These are phyloP conservation scores for Mortierella antarctica DNA, from an alignment of 192 early-diverging fungal genomes.

Conservation along the genomic window DNA sequence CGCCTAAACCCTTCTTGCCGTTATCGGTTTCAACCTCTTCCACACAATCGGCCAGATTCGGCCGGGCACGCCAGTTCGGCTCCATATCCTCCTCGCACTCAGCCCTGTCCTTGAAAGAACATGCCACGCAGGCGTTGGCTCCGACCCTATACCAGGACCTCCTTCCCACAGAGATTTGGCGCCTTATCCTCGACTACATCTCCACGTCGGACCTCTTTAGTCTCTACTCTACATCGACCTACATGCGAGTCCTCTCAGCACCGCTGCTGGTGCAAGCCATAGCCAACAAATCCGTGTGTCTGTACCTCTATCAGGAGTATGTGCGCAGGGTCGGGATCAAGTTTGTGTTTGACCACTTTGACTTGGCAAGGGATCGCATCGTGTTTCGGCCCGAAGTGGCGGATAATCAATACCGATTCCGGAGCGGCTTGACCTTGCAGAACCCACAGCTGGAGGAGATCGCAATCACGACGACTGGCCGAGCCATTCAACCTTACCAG, in stretches of 20 bases:
- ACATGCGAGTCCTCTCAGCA: slow-evolving; percentile 23
- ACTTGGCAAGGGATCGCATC: slow-evolving; percentile 32
- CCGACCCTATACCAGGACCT: slow-evolving; percentile 13
- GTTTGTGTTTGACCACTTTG: slow-evolving; percentile 48
- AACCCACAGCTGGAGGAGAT: slow-evolving; percentile 42
- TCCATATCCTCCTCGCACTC: too few species aligned
- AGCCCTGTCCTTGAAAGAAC: too few species aligned
- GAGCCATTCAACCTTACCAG: not conserved
- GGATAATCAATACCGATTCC: slow-evolving; percentile 39
- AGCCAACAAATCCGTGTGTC: slow-evolving; percentile 25
- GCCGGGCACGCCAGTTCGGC: too few species aligned
- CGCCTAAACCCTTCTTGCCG: not conserved
- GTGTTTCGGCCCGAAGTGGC: slow-evolving; percentile 10
- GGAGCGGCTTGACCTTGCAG: slow-evolving; percentile 30
- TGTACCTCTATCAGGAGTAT: slow-evolving; percentile 48
- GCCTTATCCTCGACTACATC: slow-evolving; percentile 11
- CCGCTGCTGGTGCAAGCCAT: slow-evolving; percentile 24
- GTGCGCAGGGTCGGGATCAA: slow-evolving; percentile 35
- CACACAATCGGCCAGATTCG: not conserved
- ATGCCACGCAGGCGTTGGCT: not conserved
- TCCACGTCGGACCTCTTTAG: slow-evolving; percentile 27
- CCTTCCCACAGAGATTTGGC: slow-evolving; percentile 43
- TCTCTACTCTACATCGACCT: slow-evolving; percentile 40
- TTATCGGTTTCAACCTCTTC: not conserved
- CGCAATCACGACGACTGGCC: slow-evolving; percentile 1